A percentile compares a stretch with the other conserved stretches of the same genome.
Conservation (phyloP, 169 alveolate genomes). For the Besnoitia besnoiti region DNA sequence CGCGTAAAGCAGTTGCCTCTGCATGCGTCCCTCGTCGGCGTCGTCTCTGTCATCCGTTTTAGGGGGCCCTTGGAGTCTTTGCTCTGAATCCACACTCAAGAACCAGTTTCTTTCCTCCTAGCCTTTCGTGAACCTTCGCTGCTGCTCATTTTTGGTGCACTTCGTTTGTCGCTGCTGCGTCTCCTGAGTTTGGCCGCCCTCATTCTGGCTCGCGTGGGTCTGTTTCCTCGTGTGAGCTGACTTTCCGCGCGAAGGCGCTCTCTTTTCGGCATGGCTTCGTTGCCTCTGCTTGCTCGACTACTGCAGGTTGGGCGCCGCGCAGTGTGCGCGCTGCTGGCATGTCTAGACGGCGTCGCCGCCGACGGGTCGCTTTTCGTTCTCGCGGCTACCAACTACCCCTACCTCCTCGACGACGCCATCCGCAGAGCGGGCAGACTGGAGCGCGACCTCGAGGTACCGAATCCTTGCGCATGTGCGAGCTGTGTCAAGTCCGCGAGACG, state of each 20-base stretch:
- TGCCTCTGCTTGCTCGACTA: background rate
- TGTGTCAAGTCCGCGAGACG: background rate
- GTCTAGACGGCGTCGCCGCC: conserved; percentile 74
- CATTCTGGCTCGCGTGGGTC: background rate
- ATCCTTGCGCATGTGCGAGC: too few species aligned
- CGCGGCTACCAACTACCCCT: conserved; percentile 93
- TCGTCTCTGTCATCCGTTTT: too few species aligned
- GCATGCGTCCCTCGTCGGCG: too few species aligned
- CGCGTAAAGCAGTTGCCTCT: too few species aligned
- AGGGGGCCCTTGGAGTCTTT: too few species aligned
- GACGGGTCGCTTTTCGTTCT: conserved; percentile 81
- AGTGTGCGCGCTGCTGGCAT: conserved; percentile 36
- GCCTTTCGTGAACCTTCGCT: too few species aligned
- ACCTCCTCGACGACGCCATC: conserved; percentile 91
- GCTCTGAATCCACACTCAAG: too few species aligned
- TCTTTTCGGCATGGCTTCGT: background rate
- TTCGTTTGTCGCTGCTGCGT: background rate
- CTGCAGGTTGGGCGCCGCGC: conserved; percentile 52
- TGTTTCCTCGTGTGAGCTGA: background rate
- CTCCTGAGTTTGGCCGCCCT: background rate
- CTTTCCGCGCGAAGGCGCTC: background rate
- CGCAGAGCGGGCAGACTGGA: conserved; percentile 98
- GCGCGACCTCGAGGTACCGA: conserved; percentile 84
- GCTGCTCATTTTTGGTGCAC: background rate
- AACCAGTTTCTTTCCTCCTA: too few species aligned